Evolutionary conservation across 2,329 filamentous ascomycete genomes (phyloP), one percentile per base, ranked within the genome.

Genomic region (Metarhizium album): DNA sequence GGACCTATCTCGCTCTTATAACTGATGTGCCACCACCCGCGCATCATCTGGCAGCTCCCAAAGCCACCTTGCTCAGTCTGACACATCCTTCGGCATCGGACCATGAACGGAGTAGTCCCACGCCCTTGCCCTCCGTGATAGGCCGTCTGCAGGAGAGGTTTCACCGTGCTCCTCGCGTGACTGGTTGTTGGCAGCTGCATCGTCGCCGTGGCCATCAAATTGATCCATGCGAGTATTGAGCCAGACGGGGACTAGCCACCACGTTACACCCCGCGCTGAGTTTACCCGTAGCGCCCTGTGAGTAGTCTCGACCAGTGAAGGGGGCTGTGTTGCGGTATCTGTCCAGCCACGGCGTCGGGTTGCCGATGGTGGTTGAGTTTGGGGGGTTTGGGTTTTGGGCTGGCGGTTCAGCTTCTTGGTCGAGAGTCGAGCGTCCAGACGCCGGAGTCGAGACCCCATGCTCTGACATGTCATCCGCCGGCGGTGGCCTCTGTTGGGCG

Each of bases 341-440:
- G 43, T 18, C 37, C 46, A 55, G 51, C 54, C 54, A 64, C 64
- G 62, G 61, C 62, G 62, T 63, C 62, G 54, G 50, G 53, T 54
- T 60, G 57, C 58, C n/a, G 45, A 35, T 35, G 27, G 4, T 11
- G 29, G 22, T 42, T 20, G 9, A 18, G 27, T 47, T n/a, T 62
- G 1, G 49, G 33, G 33, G 27, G 40, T n/a, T 62, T 2, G 49
- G 33, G 33, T 35, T 35, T 16, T n/a, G 33, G 33, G 14, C 33
- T 35, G 29, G 29, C 29, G n/a, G n/a, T n/a, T n/a, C n/a, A n/a
- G n/a, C n/a, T n/a, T n/a, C n/a, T n/a, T n/a, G n/a, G 29, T 31
- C 29, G 5, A 11, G 5, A 5, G 29, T 31, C 29, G 11, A 31
- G 29, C 33, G 33, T 35, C 33, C 4, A 11, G 33, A 13, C 4